Evolutionary conservation across 2,329 filamentous ascomycete genomes (phyloP), one percentile per base, ranked within the genome.

Genomic region (Aspergillus pseudonomiae): DNA sequence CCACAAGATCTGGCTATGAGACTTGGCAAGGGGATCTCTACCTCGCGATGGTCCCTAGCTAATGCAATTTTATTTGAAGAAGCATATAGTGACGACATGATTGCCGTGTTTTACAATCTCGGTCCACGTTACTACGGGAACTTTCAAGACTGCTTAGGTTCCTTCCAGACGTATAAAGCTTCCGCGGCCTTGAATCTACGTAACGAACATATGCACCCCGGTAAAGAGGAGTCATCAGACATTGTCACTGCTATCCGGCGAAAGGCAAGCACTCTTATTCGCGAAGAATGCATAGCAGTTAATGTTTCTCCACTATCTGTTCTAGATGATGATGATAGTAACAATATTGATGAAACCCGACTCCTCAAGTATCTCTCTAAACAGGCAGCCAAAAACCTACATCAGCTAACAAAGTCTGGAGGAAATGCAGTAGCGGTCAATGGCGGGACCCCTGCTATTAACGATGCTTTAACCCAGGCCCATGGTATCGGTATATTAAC

Each of bases 91-190:
- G 94, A 98, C 73, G 95, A 99, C 76, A 86, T 96, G 64, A 84
- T 99, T 61, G 90, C 94, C 14, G 95, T 99, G 0, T 92, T 97
- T 72, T 92, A 91, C 74, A 91, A 94, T 57, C 88, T 99, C 21
- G 94, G 95, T 0, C 91, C 93, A 28, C 88, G 93, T 55, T 99
- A 99, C 71, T 90, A 93, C 73, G 95, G 95, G 19, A 99, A 99
- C 74, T 97, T 96, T 70, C 95, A 99, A 78, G 95, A 99, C 74
- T 95, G 93, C 70, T 85, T 99, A 16, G 95, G 96, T 6, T 94
- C 93, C 1, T 96, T 99, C 73, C 93, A 98, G 74, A 99, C 96
- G 0, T 99, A 99, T 74, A 89, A 91, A 71, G 94, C 95, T 7
- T 98, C 95, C 1, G 94, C 95, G 9, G 89, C 92, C 60, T 82